Percentiles rank a stretch among this genome's conserved stretches.
Evolutionary conservation across 768 basidiomycete genomes (phyloP).

Genomic region (Neoboletus magnificus): DNA sequence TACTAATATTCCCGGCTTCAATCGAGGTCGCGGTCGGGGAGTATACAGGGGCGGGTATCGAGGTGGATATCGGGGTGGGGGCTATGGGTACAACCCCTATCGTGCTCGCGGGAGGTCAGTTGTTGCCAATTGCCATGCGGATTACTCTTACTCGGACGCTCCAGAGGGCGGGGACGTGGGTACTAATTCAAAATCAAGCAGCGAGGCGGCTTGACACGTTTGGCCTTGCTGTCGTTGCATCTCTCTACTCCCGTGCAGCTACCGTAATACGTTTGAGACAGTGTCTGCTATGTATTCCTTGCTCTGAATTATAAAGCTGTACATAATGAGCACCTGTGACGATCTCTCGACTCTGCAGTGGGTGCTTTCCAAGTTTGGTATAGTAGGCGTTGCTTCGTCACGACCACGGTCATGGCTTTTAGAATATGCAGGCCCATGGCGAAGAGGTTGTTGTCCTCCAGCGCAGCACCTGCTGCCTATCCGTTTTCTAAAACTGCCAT

Average conservation of each 20-base stretch:
- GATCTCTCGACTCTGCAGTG: background rate
- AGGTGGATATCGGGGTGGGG: conserved; percentile 57
- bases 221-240: conserved; percentile 4
- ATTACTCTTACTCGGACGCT: conserved; percentile 3
- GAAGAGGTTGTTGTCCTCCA: conserved; percentile 25
- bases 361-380: conserved; percentile 20
- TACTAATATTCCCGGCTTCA: conserved; percentile 93
- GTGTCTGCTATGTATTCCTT: conserved; percentile 26
- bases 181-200: conserved; percentile 33
- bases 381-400: background rate
- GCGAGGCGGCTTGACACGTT: conserved; percentile 18
- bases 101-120: conserved; percentile 72
- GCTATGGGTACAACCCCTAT: conserved; percentile 52
- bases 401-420: conserved; percentile 6
- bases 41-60: conserved; percentile 58
- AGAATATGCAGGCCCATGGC: conserved; percentile 9
- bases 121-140: conserved; percentile 7
- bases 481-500: conserved; percentile 74
- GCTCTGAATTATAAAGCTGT: conserved; percentile 29
- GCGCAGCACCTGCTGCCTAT: conserved; percentile 36
- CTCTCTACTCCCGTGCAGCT: conserved; percentile 9
- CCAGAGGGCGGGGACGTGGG: conserved; percentile 77
- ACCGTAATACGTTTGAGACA: conserved; percentile 18
- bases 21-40: conserved; percentile 76
- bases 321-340: conserved; percentile 21